Percentiles rank a stretch among this genome's conserved stretches.
Conservation (phyloP, 768 basidiomycete species). For the Leucocoprinus birnbaumii region DNA sequence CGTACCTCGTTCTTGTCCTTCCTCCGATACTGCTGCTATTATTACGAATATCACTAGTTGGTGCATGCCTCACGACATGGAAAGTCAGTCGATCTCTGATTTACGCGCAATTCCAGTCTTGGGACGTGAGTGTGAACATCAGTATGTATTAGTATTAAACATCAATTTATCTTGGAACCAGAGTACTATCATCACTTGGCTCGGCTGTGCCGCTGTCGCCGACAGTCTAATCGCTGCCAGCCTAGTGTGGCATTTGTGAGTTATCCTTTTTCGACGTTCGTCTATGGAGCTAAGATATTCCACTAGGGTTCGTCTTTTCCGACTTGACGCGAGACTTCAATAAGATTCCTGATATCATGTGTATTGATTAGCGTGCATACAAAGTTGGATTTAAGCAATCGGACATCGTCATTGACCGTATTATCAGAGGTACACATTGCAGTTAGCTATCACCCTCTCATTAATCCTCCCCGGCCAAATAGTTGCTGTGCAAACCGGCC, state of each 20-base stretch:
- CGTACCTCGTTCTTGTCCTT: not conserved
- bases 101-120: slow-evolving; percentile 23
- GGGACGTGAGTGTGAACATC: slow-evolving; percentile 1
- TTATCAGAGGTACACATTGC: slow-evolving; percentile 33
- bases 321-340: not conserved
- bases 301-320: slow-evolving; percentile 6
- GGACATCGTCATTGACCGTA: slow-evolving; percentile 38
- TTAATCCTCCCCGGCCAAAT: not conserved
- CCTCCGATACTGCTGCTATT: not conserved
- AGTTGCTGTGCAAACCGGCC: slow-evolving; percentile 37
- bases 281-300: not conserved
- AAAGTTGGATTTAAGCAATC: slow-evolving; percentile 39
- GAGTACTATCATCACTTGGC: slow-evolving; percentile 33
- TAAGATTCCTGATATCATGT: not conserved
- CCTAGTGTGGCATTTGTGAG: slow-evolving; percentile 41
- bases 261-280: not conserved
- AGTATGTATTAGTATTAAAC: too few species aligned
- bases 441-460: too few species aligned
- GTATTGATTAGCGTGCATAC: slow-evolving; percentile 28
- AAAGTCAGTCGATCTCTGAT: slow-evolving; percentile 19
- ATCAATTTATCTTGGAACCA: too few species aligned
- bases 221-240: slow-evolving; percentile 41
- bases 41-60: slow-evolving; percentile 16
- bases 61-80: slow-evolving; percentile 23
- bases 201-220: slow-evolving; percentile 34